Conservation (phyloP, 441 rosid species). For the Syzygium syzygioides region DNA sequence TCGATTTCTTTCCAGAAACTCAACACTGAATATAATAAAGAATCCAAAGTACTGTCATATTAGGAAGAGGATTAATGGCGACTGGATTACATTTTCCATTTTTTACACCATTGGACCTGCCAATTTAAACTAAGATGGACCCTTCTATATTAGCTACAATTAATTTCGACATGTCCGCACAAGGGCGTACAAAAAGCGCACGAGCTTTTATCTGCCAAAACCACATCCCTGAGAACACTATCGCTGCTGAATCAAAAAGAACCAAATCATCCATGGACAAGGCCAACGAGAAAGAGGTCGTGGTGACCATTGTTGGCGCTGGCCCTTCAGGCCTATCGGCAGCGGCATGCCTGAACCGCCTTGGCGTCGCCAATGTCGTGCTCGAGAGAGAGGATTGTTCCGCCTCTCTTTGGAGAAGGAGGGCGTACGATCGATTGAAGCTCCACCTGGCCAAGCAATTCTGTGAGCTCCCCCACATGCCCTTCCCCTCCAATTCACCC, state of each 20-base stretch:
- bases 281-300: neutral
- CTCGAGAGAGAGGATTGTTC: conserved; percentile 50
- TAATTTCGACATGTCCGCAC: neutral
- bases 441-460: conserved; percentile 54
- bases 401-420: conserved; percentile 54
- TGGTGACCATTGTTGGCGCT: conserved; percentile 47
- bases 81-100: too few relatives aligned
- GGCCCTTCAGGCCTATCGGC: conserved; percentile 70
- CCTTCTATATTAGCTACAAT: neutral
- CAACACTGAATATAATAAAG: too few relatives aligned
- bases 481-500: conserved; percentile 33
- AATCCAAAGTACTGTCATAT: too few relatives aligned
- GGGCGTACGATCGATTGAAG: conserved; percentile 43
- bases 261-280: neutral
- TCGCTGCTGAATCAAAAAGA: neutral
- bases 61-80: too few relatives aligned
- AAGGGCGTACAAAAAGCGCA: neutral
- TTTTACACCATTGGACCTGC: neutral
- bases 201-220: neutral
- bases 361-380: conserved; percentile 34
- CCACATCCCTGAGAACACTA: neutral
- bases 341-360: conserved; percentile 42
- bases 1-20: too few relatives aligned
- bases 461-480: conserved; percentile 48
- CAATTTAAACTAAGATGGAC: neutral